Evolutionary conservation across 1,284 basidiomycete species (phyloP), one percentile per base, ranked within the genome.

Genomic region (Vanrija sp.): DNA sequence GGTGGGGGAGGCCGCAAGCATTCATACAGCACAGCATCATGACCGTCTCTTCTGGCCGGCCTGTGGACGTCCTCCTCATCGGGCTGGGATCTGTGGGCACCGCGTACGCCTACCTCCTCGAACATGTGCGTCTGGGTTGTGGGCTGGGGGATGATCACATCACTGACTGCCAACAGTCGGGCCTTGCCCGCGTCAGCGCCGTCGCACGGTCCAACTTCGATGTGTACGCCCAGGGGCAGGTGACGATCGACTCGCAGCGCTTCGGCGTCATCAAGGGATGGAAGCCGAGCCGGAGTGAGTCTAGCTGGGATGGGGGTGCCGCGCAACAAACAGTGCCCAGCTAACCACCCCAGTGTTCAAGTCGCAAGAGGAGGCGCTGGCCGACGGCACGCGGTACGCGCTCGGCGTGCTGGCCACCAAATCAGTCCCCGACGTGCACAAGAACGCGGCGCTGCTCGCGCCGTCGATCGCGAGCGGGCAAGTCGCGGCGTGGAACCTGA

Each of bases 161-260:
- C 6, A 15, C 48, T 51, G 18, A 56, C 46, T 3, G n/a, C 10
- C 23, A 18, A 3, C 46, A 60, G 53, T 83, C 83, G 53, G 85
- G 85, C 7, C 78, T 79, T 29, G 85, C 82, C 1, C 77, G 82
- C n/a, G 84, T 91, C 10, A 89, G 87, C 0, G 85, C 81, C 12
- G 85, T 89, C 5, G 88, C 88, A 1, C 76, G 88, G 49, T 84
- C 86, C 51, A 90, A 90, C 65, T 87, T 84, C 66, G 79, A 82
- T 23, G 75, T 80, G 3, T 81, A 86, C 21, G 79, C 80, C 1
- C 62, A 65, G 4, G 58, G 65, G 0, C 77, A 86, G 0, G 79
- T 86, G 52, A 75, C 82, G 44, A 79, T 88, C 57, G 72, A 78
- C 44, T 86, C 85, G 51, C 73, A 73, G 52, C 84, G 83, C 67